A percentile compares a stretch with the other conserved stretches of the same genome.
Conservation (phyloP, 441 rosid genomes). For the Isatis lusitanica region DNA sequence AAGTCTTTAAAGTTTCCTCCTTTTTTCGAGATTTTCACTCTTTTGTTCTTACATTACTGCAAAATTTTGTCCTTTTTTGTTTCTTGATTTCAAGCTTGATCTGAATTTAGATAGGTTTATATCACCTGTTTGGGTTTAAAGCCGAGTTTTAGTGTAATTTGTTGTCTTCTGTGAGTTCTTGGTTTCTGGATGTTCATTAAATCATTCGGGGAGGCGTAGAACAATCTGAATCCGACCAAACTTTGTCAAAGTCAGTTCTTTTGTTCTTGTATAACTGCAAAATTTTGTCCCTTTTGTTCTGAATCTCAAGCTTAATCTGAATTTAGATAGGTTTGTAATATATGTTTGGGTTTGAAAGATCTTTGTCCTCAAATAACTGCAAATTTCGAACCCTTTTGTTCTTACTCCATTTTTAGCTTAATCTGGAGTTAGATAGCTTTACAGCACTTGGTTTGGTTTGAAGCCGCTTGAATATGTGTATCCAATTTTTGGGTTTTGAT, state of each 20-base stretch:
- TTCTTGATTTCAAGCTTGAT: not conserved
- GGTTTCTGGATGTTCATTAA: too few species aligned
- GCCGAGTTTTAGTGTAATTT: too few species aligned
- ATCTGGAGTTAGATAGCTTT: not conserved
- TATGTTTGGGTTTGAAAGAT: not conserved
- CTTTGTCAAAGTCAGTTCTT: not conserved
- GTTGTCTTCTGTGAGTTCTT: too few species aligned
- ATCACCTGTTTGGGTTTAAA: too few species aligned
- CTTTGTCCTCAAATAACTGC: not conserved
- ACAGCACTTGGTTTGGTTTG: not conserved
- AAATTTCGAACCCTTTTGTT: not conserved
- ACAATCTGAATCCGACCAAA: too few species aligned
- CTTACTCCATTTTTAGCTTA: not conserved
- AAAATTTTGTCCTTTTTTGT: not conserved
- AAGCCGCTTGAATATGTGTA: not conserved
- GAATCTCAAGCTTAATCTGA: not conserved
- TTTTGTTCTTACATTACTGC: too few species aligned
- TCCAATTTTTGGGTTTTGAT: not conserved
- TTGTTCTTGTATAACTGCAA: not conserved
- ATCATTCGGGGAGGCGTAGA: too few species aligned
- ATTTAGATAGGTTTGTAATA: not conserved
- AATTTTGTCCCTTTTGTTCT: not conserved
- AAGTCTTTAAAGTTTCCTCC: constrained; percentile 32
- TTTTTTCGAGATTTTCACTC: not conserved
- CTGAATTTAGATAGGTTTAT: too few species aligned